These are phyloP conservation scores for Cupressus sempervirens DNA, from an alignment of 75 land plant species.

Conservation along the genomic window DNA sequence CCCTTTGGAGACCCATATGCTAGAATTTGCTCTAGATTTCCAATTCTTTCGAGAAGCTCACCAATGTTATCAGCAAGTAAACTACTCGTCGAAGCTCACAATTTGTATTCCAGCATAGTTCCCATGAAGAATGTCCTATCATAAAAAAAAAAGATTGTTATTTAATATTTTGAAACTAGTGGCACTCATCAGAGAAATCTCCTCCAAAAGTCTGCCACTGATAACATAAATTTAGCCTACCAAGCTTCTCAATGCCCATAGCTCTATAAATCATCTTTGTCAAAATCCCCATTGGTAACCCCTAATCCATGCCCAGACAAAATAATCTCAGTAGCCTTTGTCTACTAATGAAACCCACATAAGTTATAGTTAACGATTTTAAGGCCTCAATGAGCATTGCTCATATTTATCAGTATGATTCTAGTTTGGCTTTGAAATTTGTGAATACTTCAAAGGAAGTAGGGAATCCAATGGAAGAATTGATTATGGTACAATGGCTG, in stretches of 20 bases:
- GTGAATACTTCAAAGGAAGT: conserved; percentile 11
- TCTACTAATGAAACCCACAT: neutral
- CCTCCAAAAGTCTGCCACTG: neutral
- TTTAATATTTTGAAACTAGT: no score
- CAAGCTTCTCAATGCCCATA: conserved; percentile 12
- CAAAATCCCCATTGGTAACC: neutral
- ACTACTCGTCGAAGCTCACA: no score
- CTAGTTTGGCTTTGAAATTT: conserved; percentile 21
- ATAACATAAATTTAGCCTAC: conserved; percentile 5
- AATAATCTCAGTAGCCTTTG: conserved; percentile 4
- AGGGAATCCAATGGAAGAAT: neutral
- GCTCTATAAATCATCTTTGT: neutral
- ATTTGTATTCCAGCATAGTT: no score
- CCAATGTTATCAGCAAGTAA: no score
- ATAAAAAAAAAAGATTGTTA: no score
- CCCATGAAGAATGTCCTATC: no score
- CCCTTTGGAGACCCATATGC: no score
- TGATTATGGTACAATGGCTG: conserved; percentile 6
- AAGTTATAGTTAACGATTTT: conserved; percentile 21
- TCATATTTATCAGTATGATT: conserved; percentile 27
- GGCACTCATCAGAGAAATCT: neutral
- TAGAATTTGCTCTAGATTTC: no score
- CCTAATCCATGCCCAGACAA: neutral
- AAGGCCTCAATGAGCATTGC: conserved; percentile 40
- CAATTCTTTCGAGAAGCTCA: no score